Evolutionary conservation across 2,329 filamentous ascomycete genomes (phyloP).

Genomic region (Colletotrichum sp.): DNA sequence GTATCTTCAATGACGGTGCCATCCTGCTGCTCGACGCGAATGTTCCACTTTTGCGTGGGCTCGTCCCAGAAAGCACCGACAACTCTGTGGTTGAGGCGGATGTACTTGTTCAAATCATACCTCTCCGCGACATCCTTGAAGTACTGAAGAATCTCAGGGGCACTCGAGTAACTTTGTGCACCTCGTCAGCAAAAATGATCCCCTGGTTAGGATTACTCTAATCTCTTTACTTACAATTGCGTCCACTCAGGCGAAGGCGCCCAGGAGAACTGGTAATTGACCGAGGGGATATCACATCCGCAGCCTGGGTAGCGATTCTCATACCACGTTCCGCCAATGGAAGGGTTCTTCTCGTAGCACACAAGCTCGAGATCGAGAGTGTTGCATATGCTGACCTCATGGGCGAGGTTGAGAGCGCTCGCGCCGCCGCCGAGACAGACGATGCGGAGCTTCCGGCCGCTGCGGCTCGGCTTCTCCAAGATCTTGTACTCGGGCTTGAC

Average conservation of each 20-base stretch:
- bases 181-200: neutral
- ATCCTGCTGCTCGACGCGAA: constrained; percentile 18
- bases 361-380: constrained; percentile 25
- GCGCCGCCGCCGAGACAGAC: constrained; percentile 33
- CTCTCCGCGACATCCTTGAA: constrained; percentile 27
- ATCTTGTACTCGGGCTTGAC: constrained; percentile 22
- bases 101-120: constrained; percentile 25
- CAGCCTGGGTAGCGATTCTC: constrained; percentile 29
- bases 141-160: constrained; percentile 27
- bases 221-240: neutral
- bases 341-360: constrained; percentile 31
- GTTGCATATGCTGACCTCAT: constrained; percentile 23
- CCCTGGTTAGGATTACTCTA: neutral
- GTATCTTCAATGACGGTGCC: constrained; percentile 17
- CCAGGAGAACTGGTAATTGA: constrained; percentile 25
- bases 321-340: constrained; percentile 29
- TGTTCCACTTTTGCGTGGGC: constrained; percentile 21
- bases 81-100: constrained; percentile 23
- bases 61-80: constrained; percentile 26
- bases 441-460: constrained; percentile 28
- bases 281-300: constrained; percentile 26
- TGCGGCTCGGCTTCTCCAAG: constrained; percentile 26
- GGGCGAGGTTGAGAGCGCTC: constrained; percentile 31
- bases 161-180: constrained; percentile 15
- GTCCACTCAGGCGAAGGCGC: constrained; percentile 9